Percentiles rank a stretch among this genome's conserved stretches.
Evolutionary conservation across 163 green algal genomes (phyloP).

Genomic region (Scenedesmus sp.): DNA sequence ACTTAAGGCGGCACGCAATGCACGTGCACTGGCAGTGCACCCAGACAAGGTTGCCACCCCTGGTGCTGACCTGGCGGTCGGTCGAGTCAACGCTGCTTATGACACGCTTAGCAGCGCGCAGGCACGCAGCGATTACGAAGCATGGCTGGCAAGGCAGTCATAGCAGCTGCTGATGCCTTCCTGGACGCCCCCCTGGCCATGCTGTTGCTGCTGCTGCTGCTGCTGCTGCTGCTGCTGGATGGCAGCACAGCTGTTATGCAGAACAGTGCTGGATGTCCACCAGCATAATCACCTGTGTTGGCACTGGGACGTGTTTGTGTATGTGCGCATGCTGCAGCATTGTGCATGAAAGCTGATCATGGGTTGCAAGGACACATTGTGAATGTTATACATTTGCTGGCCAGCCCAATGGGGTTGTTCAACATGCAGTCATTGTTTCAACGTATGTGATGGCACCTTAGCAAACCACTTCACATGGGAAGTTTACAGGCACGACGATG

Average conservation of each 20-base stretch:
- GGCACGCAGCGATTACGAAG: conserved; percentile 6
- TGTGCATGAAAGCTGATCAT: neutral
- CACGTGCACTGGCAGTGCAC: conserved; percentile 23
- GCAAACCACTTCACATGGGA: no score
- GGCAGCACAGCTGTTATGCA: no score
- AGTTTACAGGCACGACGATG: no score
- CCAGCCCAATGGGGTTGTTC: no score
- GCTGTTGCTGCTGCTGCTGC: neutral
- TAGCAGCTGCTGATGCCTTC: neutral
- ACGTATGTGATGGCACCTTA: no score
- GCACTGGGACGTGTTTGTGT: neutral
- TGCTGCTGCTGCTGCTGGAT: neutral
- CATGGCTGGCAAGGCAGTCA: conserved; percentile 18
- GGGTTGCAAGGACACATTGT: no score
- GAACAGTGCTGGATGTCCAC: neutral
- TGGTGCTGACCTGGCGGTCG: conserved; percentile 13
- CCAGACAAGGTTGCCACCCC: conserved; percentile 15
- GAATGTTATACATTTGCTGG: no score
- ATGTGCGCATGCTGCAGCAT: neutral
- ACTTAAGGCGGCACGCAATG: conserved; percentile 18
- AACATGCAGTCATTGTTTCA: no score
- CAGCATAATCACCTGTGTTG: no score
- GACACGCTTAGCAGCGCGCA: conserved; percentile 19
- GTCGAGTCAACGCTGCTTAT: conserved; percentile 15
- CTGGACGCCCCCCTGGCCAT: neutral